Evolutionary conservation across 768 basidiomycete genomes (phyloP).

Genomic region (Mrakia frigida): DNA sequence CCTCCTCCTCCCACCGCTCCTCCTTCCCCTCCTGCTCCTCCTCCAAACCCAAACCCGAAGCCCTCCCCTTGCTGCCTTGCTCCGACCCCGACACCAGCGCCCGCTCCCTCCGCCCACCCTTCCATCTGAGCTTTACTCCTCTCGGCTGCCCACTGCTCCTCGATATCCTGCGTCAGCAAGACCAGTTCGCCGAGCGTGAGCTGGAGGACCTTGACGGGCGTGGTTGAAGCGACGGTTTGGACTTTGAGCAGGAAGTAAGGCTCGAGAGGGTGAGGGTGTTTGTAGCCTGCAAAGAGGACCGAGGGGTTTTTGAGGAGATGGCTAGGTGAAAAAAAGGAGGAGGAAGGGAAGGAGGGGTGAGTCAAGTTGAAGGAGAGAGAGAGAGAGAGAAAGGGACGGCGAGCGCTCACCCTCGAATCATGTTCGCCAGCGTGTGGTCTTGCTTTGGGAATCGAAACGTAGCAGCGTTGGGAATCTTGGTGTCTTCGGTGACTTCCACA

Average conservation of each 20-base stretch:
- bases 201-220: slow-evolving; percentile 76
- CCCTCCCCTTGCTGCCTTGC: not conserved
- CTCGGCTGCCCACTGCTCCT: slow-evolving; percentile 12
- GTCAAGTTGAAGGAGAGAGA: no score
- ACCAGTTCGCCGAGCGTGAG: slow-evolving; percentile 54
- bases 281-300: slow-evolving; percentile 95
- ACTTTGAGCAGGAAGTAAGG: slow-evolving; percentile 92
- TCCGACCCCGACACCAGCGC: not conserved
- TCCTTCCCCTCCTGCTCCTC: not conserved
- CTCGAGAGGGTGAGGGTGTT: slow-evolving; percentile 92
- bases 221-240: slow-evolving; percentile 82
- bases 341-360: not conserved
- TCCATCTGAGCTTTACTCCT: not conserved
- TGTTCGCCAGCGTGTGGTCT: slow-evolving; percentile 92
- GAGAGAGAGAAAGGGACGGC: not conserved
- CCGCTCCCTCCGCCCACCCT: not conserved
- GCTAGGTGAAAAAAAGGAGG: slow-evolving; percentile 47
- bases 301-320: slow-evolving; percentile 83
- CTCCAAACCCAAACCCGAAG: not conserved
- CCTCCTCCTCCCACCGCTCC: not conserved
- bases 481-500: slow-evolving; percentile 87
- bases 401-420: slow-evolving; percentile 78
- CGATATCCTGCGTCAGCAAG: slow-evolving; percentile 32
- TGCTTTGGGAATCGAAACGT: slow-evolving; percentile 92
- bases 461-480: slow-evolving; percentile 95